phyloP scores from a whole-genome alignment of 1,284 basidiomycete genomes.

The Neonothopanus nambi region DNA sequence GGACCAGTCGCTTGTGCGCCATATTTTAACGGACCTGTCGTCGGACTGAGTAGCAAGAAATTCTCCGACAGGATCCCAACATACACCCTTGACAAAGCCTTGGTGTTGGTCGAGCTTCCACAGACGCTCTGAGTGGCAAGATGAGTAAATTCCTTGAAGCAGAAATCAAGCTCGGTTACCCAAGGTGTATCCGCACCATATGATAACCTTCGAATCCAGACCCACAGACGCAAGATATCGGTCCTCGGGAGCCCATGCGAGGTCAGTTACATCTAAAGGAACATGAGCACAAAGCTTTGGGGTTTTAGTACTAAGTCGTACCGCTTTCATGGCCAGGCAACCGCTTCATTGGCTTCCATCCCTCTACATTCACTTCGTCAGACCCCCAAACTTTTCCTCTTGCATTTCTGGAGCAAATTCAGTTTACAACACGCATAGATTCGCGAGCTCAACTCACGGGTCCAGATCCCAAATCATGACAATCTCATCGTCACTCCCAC shows the following conservation, averaged over 20 bases:
- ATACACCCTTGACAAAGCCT: constrained; percentile 98
- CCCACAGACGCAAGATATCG: constrained; percentile 93
- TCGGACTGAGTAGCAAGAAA: constrained; percentile 97
- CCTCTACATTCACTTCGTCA: constrained; percentile 94
- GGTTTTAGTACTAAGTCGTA: constrained; percentile 30
- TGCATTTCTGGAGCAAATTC: constrained; percentile 52
- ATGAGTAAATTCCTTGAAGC: neutral
- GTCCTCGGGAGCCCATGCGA: constrained; percentile 94
- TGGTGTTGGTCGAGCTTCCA: constrained; percentile 86
- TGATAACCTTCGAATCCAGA: constrained; percentile 86
- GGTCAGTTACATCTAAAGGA: constrained; percentile 84
- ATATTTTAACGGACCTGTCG: constrained; percentile 95
- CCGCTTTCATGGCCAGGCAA: constrained; percentile 93
- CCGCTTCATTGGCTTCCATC: constrained; percentile 92
- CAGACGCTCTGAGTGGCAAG: constrained; percentile 61
- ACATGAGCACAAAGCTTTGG: constrained; percentile 4
- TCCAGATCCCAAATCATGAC: constrained; percentile 98
- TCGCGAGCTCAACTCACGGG: constrained; percentile 59
- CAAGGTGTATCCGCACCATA: constrained; percentile 91
- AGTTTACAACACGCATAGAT: neutral
- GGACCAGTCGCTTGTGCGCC: constrained; percentile 92
- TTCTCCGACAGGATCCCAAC: constrained; percentile 97
- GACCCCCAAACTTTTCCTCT: constrained; percentile 89
- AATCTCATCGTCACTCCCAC: constrained; percentile 94
- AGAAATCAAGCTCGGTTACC: constrained; percentile 48